These are phyloP conservation scores for Thielaviopsis musarum DNA, from an alignment of 2,329 filamentous ascomycete species.

Conservation along the genomic window DNA sequence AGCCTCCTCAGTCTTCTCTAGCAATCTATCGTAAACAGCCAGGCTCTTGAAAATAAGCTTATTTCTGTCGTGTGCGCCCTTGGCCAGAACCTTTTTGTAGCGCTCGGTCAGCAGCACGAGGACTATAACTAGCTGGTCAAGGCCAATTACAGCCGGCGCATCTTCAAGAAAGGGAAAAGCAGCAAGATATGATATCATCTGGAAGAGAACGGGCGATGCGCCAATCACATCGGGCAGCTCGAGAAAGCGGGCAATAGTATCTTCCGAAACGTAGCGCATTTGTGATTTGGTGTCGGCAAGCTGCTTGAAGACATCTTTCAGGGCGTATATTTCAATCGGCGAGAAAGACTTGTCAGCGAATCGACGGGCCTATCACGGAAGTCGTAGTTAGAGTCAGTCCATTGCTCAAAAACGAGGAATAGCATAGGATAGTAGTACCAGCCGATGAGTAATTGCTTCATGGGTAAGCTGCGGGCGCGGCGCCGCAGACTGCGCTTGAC, in stretches of 20 bases:
- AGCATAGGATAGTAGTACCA: neutral
- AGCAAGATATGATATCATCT: slow-evolving; percentile 53
- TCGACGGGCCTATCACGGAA: slow-evolving; percentile 30
- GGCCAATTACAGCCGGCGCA: slow-evolving; percentile 51
- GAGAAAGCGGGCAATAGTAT: slow-evolving; percentile 54
- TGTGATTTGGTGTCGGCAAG: slow-evolving; percentile 48
- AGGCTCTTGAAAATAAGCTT: slow-evolving; percentile 55
- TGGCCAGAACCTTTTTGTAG: slow-evolving; percentile 45
- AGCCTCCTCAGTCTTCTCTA: slow-evolving; percentile 10
- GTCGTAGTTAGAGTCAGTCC: neutral
- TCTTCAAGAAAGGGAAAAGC: slow-evolving; percentile 58
- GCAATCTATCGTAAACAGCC: slow-evolving; percentile 47
- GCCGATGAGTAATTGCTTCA: neutral
- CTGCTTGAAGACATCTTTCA: slow-evolving; percentile 55
- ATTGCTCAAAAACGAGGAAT: neutral
- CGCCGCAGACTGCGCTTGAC: neutral
- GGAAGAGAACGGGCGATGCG: slow-evolving; percentile 52
- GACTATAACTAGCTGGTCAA: slow-evolving; percentile 55
- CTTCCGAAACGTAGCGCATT: slow-evolving; percentile 50
- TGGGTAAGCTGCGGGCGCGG: neutral
- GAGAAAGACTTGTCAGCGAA: slow-evolving; percentile 58
- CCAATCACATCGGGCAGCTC: slow-evolving; percentile 54
- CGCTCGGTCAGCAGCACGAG: slow-evolving; percentile 56
- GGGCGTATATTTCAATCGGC: slow-evolving; percentile 53
- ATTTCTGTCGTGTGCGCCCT: slow-evolving; percentile 38